phyloP scores from a whole-genome alignment of 495 filamentous ascomycete genomes.

The Penicillium paradoxum region DNA sequence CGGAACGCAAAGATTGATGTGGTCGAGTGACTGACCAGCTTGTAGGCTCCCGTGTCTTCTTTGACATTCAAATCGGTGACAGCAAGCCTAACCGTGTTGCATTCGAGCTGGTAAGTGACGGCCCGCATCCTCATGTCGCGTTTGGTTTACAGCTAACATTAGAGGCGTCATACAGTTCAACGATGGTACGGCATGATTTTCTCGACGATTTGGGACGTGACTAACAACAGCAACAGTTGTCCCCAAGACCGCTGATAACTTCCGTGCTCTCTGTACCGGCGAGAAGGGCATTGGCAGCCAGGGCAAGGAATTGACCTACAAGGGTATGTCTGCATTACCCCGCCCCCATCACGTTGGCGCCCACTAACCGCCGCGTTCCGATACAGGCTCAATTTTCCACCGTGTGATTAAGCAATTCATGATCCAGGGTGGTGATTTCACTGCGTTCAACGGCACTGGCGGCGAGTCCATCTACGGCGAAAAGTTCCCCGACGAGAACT shows the following conservation, averaged over 20 bases:
- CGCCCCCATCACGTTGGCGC: conserved; percentile 4
- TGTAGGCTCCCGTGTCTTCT: conserved; percentile 67
- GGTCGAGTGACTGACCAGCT: conserved; percentile 15
- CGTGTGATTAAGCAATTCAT: conserved; percentile 98
- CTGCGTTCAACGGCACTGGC: conserved; percentile 89
- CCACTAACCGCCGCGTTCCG: conserved; percentile 5
- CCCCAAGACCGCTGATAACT: conserved; percentile 91
- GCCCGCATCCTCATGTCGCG: neutral
- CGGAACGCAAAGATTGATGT: conserved; percentile 8
- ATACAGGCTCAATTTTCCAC: conserved; percentile 77
- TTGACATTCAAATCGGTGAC: conserved; percentile 78
- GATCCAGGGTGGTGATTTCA: conserved; percentile 99
- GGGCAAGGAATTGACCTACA: conserved; percentile 76
- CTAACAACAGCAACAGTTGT: conserved; percentile 53
- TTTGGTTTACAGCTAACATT: conserved; percentile 17
- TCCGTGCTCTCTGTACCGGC: conserved; percentile 87
- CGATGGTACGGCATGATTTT: conserved; percentile 50
- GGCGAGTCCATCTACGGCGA: conserved; percentile 97
- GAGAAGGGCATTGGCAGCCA: conserved; percentile 83
- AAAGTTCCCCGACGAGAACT: conserved; percentile 98
- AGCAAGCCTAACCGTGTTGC: conserved; percentile 66
- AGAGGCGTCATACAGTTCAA: conserved; percentile 52
- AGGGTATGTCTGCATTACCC: conserved; percentile 33
- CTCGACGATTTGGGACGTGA: neutral
- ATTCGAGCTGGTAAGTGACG: conserved; percentile 74